These are phyloP conservation scores for Pseudopyricularia cyperi DNA, from an alignment of 2,329 filamentous ascomycete genomes.

Conservation along the genomic window DNA sequence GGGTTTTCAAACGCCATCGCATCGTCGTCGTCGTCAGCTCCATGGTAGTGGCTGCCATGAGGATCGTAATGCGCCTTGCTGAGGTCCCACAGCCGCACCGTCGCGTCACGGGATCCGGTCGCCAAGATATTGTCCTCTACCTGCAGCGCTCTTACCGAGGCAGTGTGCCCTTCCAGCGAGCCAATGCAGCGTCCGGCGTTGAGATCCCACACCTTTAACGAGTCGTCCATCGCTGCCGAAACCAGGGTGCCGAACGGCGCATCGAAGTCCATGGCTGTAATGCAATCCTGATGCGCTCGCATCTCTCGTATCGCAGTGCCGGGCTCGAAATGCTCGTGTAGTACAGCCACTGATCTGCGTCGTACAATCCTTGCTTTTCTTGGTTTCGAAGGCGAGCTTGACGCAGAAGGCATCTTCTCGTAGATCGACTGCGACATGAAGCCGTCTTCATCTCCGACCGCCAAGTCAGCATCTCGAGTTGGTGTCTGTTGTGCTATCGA, in stretches of 20 bases:
- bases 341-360: conserved; percentile 79
- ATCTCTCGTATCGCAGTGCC: conserved; percentile 82
- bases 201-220: conserved; percentile 90
- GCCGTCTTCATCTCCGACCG: conserved; percentile 33
- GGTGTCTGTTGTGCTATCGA: conserved; percentile 38
- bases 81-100: conserved; percentile 88
- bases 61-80: conserved; percentile 78
- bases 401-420: conserved; percentile 62
- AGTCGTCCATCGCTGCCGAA: conserved; percentile 83
- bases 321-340: conserved; percentile 90
- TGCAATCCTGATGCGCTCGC: conserved; percentile 73
- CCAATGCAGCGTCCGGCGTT: conserved; percentile 89
- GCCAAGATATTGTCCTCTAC: conserved; percentile 93
- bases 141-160: conserved; percentile 83
- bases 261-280: conserved; percentile 91
- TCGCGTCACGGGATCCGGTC: conserved; percentile 89
- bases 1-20: conserved; percentile 62
- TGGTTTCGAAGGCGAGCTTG: conserved; percentile 33
- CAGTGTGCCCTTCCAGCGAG: conserved; percentile 82
- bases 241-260: conserved; percentile 95
- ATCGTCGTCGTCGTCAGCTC: conserved; percentile 48
- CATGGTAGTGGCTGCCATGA: conserved; percentile 41
- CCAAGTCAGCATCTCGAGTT: conserved; percentile 38
- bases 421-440: conserved; percentile 99
- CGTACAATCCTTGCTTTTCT: conserved; percentile 45